These are phyloP conservation scores for Lecanicillium sp. DNA, from an alignment of 2,329 filamentous ascomycete species.

Conservation along the genomic window DNA sequence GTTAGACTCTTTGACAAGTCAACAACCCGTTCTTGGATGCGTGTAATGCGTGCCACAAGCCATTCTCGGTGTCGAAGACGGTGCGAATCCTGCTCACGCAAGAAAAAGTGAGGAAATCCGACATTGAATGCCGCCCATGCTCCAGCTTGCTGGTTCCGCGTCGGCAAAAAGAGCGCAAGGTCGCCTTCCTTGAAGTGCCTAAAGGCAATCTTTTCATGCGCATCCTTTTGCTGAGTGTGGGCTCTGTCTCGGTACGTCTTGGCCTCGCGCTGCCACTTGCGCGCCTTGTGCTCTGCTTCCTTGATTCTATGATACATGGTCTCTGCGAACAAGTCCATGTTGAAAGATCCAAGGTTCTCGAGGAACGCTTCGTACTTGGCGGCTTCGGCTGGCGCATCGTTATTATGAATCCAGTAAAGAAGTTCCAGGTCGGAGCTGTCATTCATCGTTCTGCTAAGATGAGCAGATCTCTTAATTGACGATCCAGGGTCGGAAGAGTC, in stretches of 20 bases:
- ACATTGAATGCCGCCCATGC: conserved; percentile 99
- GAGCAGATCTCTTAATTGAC: conserved; percentile 47
- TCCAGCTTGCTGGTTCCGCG: conserved; percentile 84
- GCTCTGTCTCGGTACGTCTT: conserved; percentile 82
- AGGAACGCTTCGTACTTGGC: conserved; percentile 71
- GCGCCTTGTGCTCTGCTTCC: conserved; percentile 85
- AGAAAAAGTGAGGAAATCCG: conserved; percentile 92
- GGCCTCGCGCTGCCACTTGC: conserved; percentile 88
- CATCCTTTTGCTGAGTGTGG: conserved; percentile 71
- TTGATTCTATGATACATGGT: conserved; percentile 83
- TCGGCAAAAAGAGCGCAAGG: conserved; percentile 87
- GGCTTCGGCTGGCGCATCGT: conserved; percentile 58
- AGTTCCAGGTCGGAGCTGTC: conserved; percentile 63
- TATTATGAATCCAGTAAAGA: conserved; percentile 74
- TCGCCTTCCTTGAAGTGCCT: conserved; percentile 95
- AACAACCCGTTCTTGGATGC: conserved; percentile 87
- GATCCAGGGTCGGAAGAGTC: conserved; percentile 49
- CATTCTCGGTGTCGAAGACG: conserved; percentile 80
- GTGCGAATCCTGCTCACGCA: conserved; percentile 86
- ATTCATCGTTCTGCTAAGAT: conserved; percentile 45
- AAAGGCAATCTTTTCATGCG: conserved; percentile 93
- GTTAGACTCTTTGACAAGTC: conserved; percentile 74
- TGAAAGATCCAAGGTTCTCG: conserved; percentile 66
- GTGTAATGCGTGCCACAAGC: conserved; percentile 89
- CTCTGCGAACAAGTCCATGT: conserved; percentile 77